Percentiles rank a stretch among this genome's conserved stretches.
These are phyloP conservation scores for Fraxinus sp. DNA, from an alignment of 305 asterid genomes.

Conservation along the genomic window DNA sequence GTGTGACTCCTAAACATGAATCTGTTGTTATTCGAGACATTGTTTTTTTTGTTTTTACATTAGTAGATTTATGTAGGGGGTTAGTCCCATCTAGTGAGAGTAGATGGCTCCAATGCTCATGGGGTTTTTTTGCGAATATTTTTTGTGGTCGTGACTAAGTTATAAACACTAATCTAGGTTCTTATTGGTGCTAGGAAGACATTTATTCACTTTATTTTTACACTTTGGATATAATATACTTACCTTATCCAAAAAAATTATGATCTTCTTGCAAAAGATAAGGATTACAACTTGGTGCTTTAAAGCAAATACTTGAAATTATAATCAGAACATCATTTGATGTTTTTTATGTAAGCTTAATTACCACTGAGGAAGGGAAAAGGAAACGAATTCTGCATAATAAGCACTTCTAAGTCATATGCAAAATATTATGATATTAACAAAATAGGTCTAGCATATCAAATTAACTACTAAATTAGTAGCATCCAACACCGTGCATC, in stretches of 20 bases:
- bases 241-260: not conserved
- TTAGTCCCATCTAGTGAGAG: too few species aligned
- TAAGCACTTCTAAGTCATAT: not conserved
- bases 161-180: too few species aligned
- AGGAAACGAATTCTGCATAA: not conserved
- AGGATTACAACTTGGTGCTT: not conserved
- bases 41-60: too few species aligned
- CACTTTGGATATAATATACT: too few species aligned
- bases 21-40: too few species aligned
- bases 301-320: not conserved
- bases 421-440: not conserved
- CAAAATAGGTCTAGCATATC: not conserved
- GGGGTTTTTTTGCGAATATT: too few species aligned
- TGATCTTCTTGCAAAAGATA: not conserved
- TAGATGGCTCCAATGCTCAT: too few species aligned
- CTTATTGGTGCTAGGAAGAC: too few species aligned
- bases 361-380: not conserved
- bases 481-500: not conserved
- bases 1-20: too few species aligned
- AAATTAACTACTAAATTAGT: not conserved
- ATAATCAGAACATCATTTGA: not conserved
- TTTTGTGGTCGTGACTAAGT: too few species aligned
- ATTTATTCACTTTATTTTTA: too few species aligned
- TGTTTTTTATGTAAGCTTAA: not conserved
- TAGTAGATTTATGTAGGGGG: too few species aligned